Percentiles rank a stretch among this genome's conserved stretches.
Conservation (phyloP, 371 early-diverging fungal species). For the Homolaphlyctis polyrhiza region DNA sequence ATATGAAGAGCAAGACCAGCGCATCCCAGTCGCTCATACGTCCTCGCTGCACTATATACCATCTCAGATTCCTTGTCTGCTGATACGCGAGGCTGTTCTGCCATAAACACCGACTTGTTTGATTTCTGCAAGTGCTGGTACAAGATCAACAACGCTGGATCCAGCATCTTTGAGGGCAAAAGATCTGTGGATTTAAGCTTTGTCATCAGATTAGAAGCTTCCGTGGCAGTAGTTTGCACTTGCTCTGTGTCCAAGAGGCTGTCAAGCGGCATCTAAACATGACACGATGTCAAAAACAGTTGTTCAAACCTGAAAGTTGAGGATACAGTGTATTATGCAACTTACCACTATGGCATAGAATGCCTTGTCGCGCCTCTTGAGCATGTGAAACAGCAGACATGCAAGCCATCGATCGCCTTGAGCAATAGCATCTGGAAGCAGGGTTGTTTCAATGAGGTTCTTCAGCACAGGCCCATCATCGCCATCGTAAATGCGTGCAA, state of each 20-base stretch:
- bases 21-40: constrained; percentile 74
- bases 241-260: neutral
- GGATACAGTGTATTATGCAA: neutral
- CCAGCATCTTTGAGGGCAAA: constrained; percentile 26
- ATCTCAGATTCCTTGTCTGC: constrained; percentile 48
- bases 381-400: constrained; percentile 58
- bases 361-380: constrained; percentile 59
- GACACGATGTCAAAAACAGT: neutral
- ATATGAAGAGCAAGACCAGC: constrained; percentile 68
- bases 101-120: constrained; percentile 29
- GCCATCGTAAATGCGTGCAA: constrained; percentile 83
- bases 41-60: constrained; percentile 50
- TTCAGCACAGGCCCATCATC: constrained; percentile 58
- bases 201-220: too few species aligned
- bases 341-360: constrained; percentile 60
- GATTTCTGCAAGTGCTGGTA: constrained; percentile 59
- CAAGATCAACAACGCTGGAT: constrained; percentile 74
- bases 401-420: constrained; percentile 72
- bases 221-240: too few species aligned
- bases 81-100: constrained; percentile 16
- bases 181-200: neutral
- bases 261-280: constrained; percentile 11
- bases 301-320: neutral
- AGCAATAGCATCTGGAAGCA: constrained; percentile 47
- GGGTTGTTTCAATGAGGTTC: constrained; percentile 43